Conservation (phyloP, 768 basidiomycete genomes). For the Leccinum variicolor region DNA sequence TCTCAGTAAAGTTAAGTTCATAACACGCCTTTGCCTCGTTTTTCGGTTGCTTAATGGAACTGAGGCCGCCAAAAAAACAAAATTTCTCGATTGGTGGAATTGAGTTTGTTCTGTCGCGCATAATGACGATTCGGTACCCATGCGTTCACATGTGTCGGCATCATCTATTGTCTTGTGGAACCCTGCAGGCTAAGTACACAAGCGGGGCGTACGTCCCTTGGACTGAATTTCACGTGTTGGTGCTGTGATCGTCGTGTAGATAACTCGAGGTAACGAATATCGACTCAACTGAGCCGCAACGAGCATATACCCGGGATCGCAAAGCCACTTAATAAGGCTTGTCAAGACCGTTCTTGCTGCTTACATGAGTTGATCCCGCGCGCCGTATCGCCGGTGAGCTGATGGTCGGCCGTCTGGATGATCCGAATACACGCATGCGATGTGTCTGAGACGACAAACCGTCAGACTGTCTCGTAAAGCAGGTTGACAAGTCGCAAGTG, state of each 20-base stretch:
- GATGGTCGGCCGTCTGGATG: neutral
- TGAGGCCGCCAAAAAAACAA: slow-evolving; percentile 5
- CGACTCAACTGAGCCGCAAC: neutral
- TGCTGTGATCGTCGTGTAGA: neutral
- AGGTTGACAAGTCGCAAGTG: neutral
- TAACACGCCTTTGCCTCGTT: slow-evolving; percentile 23
- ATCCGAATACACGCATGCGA: neutral
- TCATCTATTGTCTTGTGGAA: neutral
- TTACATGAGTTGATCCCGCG: slow-evolving; percentile 3
- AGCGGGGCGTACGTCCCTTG: neutral
- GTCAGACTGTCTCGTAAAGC: neutral
- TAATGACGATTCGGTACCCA: neutral
- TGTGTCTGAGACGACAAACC: neutral
- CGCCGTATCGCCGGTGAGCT: neutral
- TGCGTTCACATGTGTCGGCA: neutral
- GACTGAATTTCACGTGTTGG: neutral
- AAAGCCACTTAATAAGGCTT: neutral
- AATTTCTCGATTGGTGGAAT: neutral
- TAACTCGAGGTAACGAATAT: too few species aligned
- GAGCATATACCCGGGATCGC: neutral
- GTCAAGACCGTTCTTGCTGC: neutral
- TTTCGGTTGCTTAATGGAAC: slow-evolving; percentile 18
- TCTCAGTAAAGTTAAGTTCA: slow-evolving; percentile 18
- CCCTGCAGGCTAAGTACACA: neutral
- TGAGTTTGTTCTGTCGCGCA: neutral